These are phyloP conservation scores for Ophiostoma triangulosporum DNA, from an alignment of 2,329 filamentous ascomycete genomes.

Conservation along the genomic window DNA sequence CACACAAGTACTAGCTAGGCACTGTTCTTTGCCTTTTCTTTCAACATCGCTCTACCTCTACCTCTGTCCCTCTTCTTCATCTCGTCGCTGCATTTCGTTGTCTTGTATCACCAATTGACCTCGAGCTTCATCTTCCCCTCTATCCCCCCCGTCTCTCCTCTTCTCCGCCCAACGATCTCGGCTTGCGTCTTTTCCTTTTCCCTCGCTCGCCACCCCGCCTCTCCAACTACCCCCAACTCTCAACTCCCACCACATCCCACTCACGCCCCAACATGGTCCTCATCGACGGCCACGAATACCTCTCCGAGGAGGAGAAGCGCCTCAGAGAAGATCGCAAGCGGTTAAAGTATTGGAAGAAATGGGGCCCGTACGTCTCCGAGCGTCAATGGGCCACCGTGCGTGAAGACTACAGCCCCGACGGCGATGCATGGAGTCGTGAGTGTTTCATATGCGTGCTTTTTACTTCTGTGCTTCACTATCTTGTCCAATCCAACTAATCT, in stretches of 20 bases:
- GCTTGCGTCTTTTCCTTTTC: not conserved
- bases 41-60: not conserved
- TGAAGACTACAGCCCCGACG: slow-evolving; percentile 81
- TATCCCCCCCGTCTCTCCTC: not conserved
- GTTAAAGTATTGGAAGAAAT: slow-evolving; percentile 94
- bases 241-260: not conserved
- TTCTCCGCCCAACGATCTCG: not conserved
- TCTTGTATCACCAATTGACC: not conserved
- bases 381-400: slow-evolving; percentile 75
- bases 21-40: not conserved
- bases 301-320: slow-evolving; percentile 81
- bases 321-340: slow-evolving; percentile 74
- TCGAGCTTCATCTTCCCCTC: not conserved
- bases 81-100: not conserved
- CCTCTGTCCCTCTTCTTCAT: not conserved
- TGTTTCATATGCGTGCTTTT: slow-evolving; percentile 21
- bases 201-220: not conserved
- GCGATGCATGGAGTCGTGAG: slow-evolving; percentile 92
- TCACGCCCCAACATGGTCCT: slow-evolving; percentile 59
- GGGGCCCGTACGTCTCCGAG: slow-evolving; percentile 88
- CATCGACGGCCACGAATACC: slow-evolving; percentile 74
- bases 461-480: not conserved
- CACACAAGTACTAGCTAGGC: not conserved
- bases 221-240: not conserved
- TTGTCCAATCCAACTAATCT: not conserved